phyloP scores from a whole-genome alignment of 2,329 filamentous ascomycete species.

The Diplodia intermedia region DNA sequence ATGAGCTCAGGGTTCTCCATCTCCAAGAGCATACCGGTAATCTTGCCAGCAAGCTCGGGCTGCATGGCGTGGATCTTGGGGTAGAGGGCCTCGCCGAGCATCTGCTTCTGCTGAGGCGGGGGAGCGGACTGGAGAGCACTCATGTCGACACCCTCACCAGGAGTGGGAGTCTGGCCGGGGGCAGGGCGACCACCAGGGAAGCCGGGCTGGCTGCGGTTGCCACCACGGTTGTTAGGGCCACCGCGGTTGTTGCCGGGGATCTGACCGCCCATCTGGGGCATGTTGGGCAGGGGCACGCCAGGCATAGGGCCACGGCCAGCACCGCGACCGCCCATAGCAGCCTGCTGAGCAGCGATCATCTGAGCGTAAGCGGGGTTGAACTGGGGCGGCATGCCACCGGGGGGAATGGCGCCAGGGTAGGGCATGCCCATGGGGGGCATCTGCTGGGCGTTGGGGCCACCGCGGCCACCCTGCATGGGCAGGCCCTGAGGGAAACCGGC shows the following conservation, averaged over 20 bases:
- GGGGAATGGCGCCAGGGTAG: constrained; percentile 65
- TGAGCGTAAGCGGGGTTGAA: constrained; percentile 80
- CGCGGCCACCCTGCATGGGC: constrained; percentile 84
- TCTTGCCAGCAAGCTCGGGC: constrained; percentile 96
- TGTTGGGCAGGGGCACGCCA: constrained; percentile 65
- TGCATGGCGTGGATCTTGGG: constrained; percentile 97
- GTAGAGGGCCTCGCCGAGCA: constrained; percentile 96
- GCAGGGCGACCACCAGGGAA: constrained; percentile 42
- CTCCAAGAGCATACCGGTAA: constrained; percentile 99
- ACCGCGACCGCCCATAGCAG: constrained; percentile 60
- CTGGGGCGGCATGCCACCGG: constrained; percentile 73
- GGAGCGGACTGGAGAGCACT: constrained; percentile 60
- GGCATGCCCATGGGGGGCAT: constrained; percentile 86
- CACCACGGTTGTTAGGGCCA: constrained; percentile 48
- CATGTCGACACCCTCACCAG: constrained; percentile 55
- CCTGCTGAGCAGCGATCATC: constrained; percentile 70
- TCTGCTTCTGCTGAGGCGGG: constrained; percentile 92
- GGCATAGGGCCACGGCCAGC: constrained; percentile 72
- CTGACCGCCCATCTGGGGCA: constrained; percentile 66
- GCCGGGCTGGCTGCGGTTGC: constrained; percentile 44
- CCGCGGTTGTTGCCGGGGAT: constrained; percentile 49
- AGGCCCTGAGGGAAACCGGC: constrained; percentile 84
- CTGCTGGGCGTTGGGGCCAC: constrained; percentile 77
- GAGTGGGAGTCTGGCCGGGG: constrained; percentile 37
- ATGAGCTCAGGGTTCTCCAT: constrained; percentile 97